Evolutionary conservation across 345 rosid species (phyloP), one percentile per base, ranked within the genome.

Genomic region (Mallotus nudiflorus): DNA sequence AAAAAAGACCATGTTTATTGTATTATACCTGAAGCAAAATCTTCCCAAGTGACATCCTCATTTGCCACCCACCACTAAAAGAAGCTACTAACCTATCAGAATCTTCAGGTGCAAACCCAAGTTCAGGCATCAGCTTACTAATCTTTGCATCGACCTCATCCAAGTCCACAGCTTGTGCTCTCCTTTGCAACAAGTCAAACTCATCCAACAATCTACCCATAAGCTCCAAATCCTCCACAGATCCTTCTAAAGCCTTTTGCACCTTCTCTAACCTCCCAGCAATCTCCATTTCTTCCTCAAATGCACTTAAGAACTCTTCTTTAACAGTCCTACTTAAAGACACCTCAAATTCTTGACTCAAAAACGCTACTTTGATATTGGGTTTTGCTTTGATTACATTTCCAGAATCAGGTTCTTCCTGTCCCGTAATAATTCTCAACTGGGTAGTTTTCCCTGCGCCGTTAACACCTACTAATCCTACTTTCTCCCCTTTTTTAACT

Each of bases 11-110:
- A 42, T 33, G 6, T 33, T 33, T n/a, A 3, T 44, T 14, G 35
- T 65, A 50, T 9, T 60, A 51, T 82, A 91, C 98, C 98, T 94
- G 97, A 78, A 94, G 81, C 80, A 94, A 78, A 69, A 94, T 94
- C 88, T 94, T 94, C 65, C 98, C 98, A 59, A 94, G 95, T 13
- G 96, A 91, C 87, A 94, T 94, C 81, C 98, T 89, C 98, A 94
- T 94, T 81, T 94, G 97, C 98, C 98, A 94, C 10, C 98, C 98
- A 66, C 98, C 80, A 58, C 98, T 94, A 72, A 91, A 94, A 0
- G 95, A 88, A 8, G 97, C 98, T 12, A 94, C 98, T 77, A 94
- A 84, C 82, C 98, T 87, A 81, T 91, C 97, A 0, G 88, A 85
- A 78, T 94, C 98, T 81, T 94, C 97, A 0, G 81, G 72, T 1